Conservation (phyloP, 768 basidiomycete genomes). For the Lactarius sp. region DNA sequence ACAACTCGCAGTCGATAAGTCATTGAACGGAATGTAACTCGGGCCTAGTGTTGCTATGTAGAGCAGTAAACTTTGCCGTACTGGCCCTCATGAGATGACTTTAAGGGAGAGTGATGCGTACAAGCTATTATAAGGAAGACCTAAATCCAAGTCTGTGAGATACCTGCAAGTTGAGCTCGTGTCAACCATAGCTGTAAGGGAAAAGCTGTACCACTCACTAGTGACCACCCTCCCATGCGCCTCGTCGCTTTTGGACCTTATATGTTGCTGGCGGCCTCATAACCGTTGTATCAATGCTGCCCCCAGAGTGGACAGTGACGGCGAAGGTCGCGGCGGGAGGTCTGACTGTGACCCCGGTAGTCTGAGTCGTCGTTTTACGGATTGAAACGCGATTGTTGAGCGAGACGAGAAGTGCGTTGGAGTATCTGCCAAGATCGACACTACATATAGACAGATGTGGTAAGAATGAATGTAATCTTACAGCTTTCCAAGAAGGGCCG, state of each 20-base stretch:
- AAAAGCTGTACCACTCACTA: neutral
- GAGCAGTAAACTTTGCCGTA: no score
- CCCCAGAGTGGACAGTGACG: no score
- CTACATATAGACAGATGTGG: neutral
- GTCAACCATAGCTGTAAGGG: no score
- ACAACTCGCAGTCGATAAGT: no score
- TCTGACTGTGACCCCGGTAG: neutral
- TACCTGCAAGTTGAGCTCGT: no score
- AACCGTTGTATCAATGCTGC: neutral
- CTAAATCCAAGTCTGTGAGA: no score
- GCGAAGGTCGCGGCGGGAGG: neutral
- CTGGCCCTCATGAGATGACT: no score
- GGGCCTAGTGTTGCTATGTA: no score
- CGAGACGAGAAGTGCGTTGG: conserved; percentile 4
- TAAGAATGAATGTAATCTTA: neutral
- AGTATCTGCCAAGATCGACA: neutral
- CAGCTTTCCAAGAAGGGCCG: conserved; percentile 5
- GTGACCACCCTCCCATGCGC: neutral
- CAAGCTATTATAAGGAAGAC: no score
- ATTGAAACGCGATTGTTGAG: conserved; percentile 13
- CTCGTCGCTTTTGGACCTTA: neutral
- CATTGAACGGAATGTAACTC: no score
- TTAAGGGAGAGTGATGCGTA: no score
- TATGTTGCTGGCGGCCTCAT: neutral
- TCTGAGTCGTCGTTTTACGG: neutral